These are phyloP conservation scores for Nicotiana obtusifolia DNA, from an alignment of 257 asterid genomes.

Conservation along the genomic window DNA sequence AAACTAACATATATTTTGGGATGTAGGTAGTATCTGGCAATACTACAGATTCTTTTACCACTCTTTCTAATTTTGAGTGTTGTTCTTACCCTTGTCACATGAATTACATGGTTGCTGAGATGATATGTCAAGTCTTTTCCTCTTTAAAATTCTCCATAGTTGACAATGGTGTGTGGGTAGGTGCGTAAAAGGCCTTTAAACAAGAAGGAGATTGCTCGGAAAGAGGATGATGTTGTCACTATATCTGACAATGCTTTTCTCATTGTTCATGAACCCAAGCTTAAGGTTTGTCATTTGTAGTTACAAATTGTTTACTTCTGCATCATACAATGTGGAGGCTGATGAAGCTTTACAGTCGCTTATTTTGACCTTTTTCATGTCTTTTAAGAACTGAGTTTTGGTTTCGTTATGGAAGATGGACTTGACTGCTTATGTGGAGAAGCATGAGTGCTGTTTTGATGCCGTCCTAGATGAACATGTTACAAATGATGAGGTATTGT, in stretches of 20 bases:
- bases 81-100: neutral
- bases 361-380: neutral
- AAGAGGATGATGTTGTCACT: slow-evolving; percentile 87
- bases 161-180: slow-evolving; percentile 32
- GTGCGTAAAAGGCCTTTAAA: slow-evolving; percentile 97
- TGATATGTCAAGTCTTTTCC: neutral
- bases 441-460: slow-evolving; percentile 94
- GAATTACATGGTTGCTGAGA: neutral
- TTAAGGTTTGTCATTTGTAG: slow-evolving; percentile 54
- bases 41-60: neutral
- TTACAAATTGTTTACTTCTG: slow-evolving; percentile 5
- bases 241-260: slow-evolving; percentile 69
- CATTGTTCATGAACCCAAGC: slow-evolving; percentile 82
- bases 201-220: slow-evolving; percentile 83
- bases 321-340: neutral
- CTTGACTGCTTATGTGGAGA: slow-evolving; percentile 96
- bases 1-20: neutral
- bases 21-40: neutral
- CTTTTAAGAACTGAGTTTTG: slow-evolving; percentile 28
- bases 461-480: slow-evolving; percentile 92
- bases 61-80: neutral
- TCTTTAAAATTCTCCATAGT: neutral
- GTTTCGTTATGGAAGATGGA: slow-evolving; percentile 60
- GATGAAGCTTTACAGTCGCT: neutral
- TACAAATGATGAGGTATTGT: slow-evolving; percentile 84